phyloP scores from a whole-genome alignment of 192 early-diverging fungal genomes.

The Gaertneriomyces sp. region DNA sequence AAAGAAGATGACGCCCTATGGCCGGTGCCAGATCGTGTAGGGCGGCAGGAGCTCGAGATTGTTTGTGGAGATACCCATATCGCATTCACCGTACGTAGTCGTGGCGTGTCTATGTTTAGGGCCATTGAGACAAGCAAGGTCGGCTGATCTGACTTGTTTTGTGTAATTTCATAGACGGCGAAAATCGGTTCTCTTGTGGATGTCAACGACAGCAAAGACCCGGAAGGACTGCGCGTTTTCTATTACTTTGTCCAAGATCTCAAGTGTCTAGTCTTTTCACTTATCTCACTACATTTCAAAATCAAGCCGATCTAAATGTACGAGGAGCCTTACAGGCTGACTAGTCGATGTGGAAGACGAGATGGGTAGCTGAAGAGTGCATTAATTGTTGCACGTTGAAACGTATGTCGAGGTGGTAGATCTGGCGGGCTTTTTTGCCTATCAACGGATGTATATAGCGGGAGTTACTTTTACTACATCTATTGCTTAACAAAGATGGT shows the following conservation, averaged over 20 bases:
- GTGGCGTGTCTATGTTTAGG: not conserved
- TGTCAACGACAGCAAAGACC: conserved; percentile 83
- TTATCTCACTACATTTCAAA: conserved; percentile 95
- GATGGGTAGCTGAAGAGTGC: too few relatives aligned
- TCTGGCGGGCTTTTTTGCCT: too few relatives aligned
- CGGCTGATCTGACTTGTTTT: not conserved
- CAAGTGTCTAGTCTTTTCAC: conserved; percentile 91
- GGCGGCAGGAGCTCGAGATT: conserved; percentile 93
- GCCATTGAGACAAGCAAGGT: not conserved
- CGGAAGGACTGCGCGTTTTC: conserved; percentile 88
- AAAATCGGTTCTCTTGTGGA: conserved; percentile 92
- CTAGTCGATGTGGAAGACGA: too few relatives aligned
- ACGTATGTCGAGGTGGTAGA: too few relatives aligned
- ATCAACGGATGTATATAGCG: too few relatives aligned
- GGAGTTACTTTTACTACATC: too few relatives aligned
- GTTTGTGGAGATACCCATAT: conserved; percentile 84
- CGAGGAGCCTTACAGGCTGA: too few relatives aligned
- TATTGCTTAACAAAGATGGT: too few relatives aligned
- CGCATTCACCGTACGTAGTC: conserved; percentile 71
- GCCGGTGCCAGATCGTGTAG: conserved; percentile 86
- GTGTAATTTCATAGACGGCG: conserved; percentile 58
- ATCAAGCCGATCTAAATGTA: conserved; percentile 32
- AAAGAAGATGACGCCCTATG: conserved; percentile 89
- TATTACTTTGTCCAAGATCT: conserved; percentile 99
- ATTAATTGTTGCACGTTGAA: too few relatives aligned